Percentiles rank a stretch among this genome's conserved stretches.
Conservation (phyloP, 768 basidiomycete species). For the Boletus edulis region DNA sequence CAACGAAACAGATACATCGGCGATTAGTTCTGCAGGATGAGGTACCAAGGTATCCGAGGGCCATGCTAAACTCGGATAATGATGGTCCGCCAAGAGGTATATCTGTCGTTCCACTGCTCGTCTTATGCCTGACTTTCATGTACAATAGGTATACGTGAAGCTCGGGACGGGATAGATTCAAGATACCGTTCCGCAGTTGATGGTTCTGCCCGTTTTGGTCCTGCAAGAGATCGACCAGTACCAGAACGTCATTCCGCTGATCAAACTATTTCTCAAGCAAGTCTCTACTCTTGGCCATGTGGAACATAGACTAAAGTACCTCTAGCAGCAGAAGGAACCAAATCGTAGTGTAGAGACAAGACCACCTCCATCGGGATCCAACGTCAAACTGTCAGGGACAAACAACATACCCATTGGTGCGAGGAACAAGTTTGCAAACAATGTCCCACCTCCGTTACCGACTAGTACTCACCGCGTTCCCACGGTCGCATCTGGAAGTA, state of each 20-base stretch:
- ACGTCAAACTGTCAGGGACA: slow-evolving; percentile 30
- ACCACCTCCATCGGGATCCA: slow-evolving; percentile 12
- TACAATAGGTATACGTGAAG: slow-evolving; percentile 17
- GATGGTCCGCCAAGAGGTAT: slow-evolving; percentile 18
- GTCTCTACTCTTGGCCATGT: background rate
- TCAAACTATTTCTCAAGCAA: slow-evolving; percentile 13
- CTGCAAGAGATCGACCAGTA: slow-evolving; percentile 15
- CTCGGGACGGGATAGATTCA: slow-evolving; percentile 16
- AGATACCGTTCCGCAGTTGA: slow-evolving; percentile 20
- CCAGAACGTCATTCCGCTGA: slow-evolving; percentile 22
- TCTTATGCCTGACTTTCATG: background rate
- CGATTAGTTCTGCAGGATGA: slow-evolving; percentile 26
- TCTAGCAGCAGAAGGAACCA: slow-evolving; percentile 19
- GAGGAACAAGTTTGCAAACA: slow-evolving; percentile 23
- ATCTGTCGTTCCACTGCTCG: background rate
- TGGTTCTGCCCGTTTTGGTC: slow-evolving; percentile 10
- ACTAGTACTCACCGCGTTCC: slow-evolving; percentile 1
- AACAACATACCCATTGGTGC: slow-evolving; percentile 33
- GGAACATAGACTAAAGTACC: background rate
- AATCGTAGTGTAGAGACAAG: slow-evolving; percentile 13
- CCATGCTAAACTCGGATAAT: slow-evolving; percentile 31
- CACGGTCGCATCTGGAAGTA: slow-evolving; percentile 10
- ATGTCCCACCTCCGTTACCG: background rate
- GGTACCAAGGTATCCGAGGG: slow-evolving; percentile 35
- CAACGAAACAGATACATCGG: slow-evolving; percentile 12